A percentile compares a stretch with the other conserved stretches of the same genome.
phyloP scores from a whole-genome alignment of 441 rosid species.

The Croton laevigatus region DNA sequence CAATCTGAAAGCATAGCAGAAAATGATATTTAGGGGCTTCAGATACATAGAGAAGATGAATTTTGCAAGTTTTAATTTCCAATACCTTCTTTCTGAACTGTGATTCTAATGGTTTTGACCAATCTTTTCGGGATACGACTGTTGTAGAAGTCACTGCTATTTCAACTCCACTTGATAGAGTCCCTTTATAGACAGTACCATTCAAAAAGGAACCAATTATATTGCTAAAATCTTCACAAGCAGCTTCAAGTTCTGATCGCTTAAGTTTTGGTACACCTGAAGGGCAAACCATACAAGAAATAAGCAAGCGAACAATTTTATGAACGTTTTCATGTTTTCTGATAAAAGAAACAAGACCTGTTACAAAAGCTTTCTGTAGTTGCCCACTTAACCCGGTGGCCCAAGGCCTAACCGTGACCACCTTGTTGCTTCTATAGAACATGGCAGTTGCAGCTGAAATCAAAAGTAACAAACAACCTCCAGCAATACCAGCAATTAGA shows the following conservation, averaged over 20 bases:
- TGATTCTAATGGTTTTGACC: slow-evolving; percentile 67
- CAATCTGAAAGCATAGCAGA: slow-evolving; percentile 52
- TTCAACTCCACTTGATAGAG: slow-evolving; percentile 86
- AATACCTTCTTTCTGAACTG: slow-evolving; percentile 75
- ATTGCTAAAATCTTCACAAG: slow-evolving; percentile 96
- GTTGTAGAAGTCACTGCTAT: slow-evolving; percentile 67
- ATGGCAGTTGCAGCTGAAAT: slow-evolving; percentile 34
- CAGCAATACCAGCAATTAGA: slow-evolving; percentile 38
- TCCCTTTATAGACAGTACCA: slow-evolving; percentile 79
- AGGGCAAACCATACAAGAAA: neutral
- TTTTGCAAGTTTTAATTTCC: slow-evolving; percentile 1
- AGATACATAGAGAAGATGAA: slow-evolving; percentile 4
- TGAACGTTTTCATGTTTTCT: neutral
- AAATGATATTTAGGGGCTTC: slow-evolving; percentile 8
- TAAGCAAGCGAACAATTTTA: neutral
- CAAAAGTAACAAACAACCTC: slow-evolving; percentile 48
- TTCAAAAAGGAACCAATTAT: slow-evolving; percentile 67
- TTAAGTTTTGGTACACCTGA: slow-evolving; percentile 82
- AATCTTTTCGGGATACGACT: slow-evolving; percentile 41
- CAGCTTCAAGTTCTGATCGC: slow-evolving; percentile 82
- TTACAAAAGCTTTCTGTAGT: slow-evolving; percentile 72
- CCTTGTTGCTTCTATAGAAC: slow-evolving; percentile 52
- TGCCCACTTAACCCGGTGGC: slow-evolving; percentile 78
- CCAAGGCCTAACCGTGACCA: slow-evolving; percentile 83
- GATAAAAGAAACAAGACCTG: slow-evolving; percentile 43